phyloP scores from a whole-genome alignment of 2,329 filamentous ascomycete species.

The Nemania sp. region DNA sequence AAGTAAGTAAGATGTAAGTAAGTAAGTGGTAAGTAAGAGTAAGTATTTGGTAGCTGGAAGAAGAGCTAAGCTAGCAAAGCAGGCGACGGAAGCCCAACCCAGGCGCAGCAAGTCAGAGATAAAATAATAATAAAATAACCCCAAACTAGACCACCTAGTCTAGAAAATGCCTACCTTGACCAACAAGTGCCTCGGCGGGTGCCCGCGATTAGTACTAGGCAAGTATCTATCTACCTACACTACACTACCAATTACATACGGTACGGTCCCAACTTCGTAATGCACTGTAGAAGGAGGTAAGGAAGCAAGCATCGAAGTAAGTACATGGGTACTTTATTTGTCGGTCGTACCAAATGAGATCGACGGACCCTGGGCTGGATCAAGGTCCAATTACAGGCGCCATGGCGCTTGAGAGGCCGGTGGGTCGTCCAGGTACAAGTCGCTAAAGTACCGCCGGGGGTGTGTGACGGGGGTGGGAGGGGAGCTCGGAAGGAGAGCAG shows the following conservation, averaged over 20 bases:
- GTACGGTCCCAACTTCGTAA: too few species aligned
- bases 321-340: conserved; percentile 15
- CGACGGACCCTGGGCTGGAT: conserved; percentile 35
- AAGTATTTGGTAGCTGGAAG: too few species aligned
- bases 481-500: conserved; percentile 4
- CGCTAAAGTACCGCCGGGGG: conserved; percentile 32
- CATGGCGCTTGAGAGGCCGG: conserved; percentile 40
- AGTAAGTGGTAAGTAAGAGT: too few species aligned
- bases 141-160: background rate
- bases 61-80: background rate
- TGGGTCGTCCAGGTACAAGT: conserved; percentile 26
- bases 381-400: conserved; percentile 38
- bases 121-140: background rate
- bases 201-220: conserved; percentile 28
- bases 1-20: too few species aligned
- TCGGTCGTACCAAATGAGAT: conserved; percentile 40
- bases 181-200: conserved; percentile 34
- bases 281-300: too few species aligned
- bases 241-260: too few species aligned
- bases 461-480: conserved; percentile 21
- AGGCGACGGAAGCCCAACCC: background rate
- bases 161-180: conserved; percentile 4
- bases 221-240: too few species aligned
- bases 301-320: too few species aligned
- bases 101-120: background rate